phyloP scores from a whole-genome alignment of 768 basidiomycete species.

The Peribolospora kevripleyi region DNA sequence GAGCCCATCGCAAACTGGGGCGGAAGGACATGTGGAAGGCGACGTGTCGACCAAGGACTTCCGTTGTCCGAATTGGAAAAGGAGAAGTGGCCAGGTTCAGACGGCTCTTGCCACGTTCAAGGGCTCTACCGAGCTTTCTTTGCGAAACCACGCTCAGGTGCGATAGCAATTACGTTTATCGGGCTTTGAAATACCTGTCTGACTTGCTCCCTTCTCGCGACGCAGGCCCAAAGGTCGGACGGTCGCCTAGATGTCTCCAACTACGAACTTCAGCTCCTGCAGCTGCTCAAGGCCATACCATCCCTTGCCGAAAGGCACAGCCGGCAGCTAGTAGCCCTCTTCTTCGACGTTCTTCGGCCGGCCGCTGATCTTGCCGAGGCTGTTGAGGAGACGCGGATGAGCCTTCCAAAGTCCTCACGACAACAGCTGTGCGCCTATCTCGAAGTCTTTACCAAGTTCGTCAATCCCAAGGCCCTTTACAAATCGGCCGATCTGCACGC shows the following conservation, averaged over 20 bases:
- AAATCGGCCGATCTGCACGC: constrained; percentile 37
- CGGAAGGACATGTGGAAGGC: constrained; percentile 9
- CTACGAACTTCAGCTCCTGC: constrained; percentile 61
- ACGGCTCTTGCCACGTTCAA: too few species aligned
- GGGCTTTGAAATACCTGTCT: background rate
- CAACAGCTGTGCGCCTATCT: constrained; percentile 50
- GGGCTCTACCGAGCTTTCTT: background rate
- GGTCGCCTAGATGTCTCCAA: constrained; percentile 43
- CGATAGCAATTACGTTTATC: background rate
- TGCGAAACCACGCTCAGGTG: constrained; percentile 6
- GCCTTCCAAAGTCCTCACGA: constrained; percentile 20
- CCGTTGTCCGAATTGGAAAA: constrained; percentile 17
- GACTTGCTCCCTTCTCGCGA: background rate
- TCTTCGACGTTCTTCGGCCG: constrained; percentile 29
- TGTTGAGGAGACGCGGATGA: constrained; percentile 7
- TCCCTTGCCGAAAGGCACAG: constrained; percentile 64
- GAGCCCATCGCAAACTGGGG: background rate
- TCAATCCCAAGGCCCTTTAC: constrained; percentile 72
- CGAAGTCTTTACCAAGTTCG: constrained; percentile 63
- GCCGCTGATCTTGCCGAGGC: constrained; percentile 1
- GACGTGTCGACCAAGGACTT: constrained; percentile 17
- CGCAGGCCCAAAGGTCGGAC: constrained; percentile 19
- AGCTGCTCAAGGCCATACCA: constrained; percentile 40
- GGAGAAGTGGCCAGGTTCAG: background rate
- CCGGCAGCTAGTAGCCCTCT: constrained; percentile 61